Base-by-base conservation (phyloP, 2,329 filamentous ascomycete species). In the Diplodia intermedia region DNA sequence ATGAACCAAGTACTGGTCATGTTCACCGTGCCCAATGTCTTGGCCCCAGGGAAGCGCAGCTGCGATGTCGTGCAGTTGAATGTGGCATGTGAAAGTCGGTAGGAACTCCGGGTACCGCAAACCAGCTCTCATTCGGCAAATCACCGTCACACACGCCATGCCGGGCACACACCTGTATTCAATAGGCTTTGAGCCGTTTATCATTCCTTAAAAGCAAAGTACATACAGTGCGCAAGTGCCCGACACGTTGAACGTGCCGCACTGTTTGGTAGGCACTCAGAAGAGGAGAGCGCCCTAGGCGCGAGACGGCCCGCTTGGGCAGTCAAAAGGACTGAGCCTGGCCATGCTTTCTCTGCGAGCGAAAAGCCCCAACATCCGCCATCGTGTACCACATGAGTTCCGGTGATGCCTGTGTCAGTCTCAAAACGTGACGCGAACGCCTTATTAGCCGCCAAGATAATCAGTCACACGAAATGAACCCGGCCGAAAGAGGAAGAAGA, bases 401-500 rank as follows among this genome's bases (percentile, higher is more conserved):
- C 36, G 54, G 65, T 56, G 63, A 36, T 20, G 65, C 60, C 36
- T 36, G 29, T 26, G 40, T 53, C 54, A 60, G 54, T 60, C 54
- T 67, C 65, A 40, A 67, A 60, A 67, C 54, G 54, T 67, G 65
- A 67, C 65, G 54, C 43, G 55, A 67, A 67, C 65, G 65, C 65
- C 65, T 50, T 60, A 56, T 50, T 66, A 50, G 65, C 49, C 47
- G 55, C 65, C 65, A 60, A 57, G 31, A 67, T 50, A 43, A 67
- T 36, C 66, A 52, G 8, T 61, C 62, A 60, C 56, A 43, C 66
- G 49, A 47, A 47, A 47, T 61, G 47, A 52, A 67, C 43, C 31
- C 40, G 14, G 65, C 53, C 65, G 33, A 52, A 57, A 52, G 63
- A 55, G 36, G 50, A 66, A 66, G 52, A 55, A 65, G 31, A 56